Percentiles rank a stretch among this genome's conserved stretches.
Conservation (phyloP, 1,139 yeast genomes). For the Candida pseudoviswanathii region DNA sequence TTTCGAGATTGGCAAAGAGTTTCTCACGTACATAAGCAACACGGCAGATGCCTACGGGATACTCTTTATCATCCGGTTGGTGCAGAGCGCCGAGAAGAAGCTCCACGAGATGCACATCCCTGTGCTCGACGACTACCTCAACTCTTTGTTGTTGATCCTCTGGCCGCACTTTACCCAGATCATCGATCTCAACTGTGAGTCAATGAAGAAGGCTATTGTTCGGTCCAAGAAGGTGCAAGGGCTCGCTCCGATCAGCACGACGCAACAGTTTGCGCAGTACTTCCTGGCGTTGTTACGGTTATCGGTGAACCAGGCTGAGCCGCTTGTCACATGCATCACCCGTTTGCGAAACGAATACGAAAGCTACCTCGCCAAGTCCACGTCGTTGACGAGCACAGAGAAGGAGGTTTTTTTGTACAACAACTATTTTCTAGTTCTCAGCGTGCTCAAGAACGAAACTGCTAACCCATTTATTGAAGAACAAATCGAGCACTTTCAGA, state of each 20-base stretch:
- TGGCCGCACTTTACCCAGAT: slow-evolving; percentile 88
- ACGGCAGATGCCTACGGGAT: slow-evolving; percentile 77
- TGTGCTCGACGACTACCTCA: slow-evolving; percentile 71
- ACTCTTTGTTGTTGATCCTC: slow-evolving; percentile 61
- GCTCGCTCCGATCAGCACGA: slow-evolving; percentile 60
- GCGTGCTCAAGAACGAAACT: slow-evolving; percentile 50
- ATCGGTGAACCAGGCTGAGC: slow-evolving; percentile 58
- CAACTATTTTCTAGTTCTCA: slow-evolving; percentile 64
- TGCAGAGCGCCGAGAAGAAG: slow-evolving; percentile 64
- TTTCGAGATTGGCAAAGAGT: slow-evolving; percentile 45
- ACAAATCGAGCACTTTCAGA: slow-evolving; percentile 62
- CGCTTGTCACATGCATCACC: slow-evolving; percentile 66
- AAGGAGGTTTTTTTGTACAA: slow-evolving; percentile 75
- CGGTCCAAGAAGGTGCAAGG: slow-evolving; percentile 29
- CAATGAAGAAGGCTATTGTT: slow-evolving; percentile 44
- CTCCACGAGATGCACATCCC: slow-evolving; percentile 72
- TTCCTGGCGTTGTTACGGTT: slow-evolving; percentile 73
- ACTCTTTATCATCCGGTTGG: slow-evolving; percentile 71
- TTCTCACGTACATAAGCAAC: slow-evolving; percentile 21
- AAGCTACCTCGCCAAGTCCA: slow-evolving; percentile 68
- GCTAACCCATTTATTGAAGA: slow-evolving; percentile 52
- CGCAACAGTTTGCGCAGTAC: slow-evolving; percentile 79
- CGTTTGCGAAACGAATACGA: slow-evolving; percentile 82
- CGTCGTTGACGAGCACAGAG: slow-evolving; percentile 41
- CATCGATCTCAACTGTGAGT: slow-evolving; percentile 76